Conservation (phyloP, 805 yeast species). For the Ascoidea asiatica region DNA sequence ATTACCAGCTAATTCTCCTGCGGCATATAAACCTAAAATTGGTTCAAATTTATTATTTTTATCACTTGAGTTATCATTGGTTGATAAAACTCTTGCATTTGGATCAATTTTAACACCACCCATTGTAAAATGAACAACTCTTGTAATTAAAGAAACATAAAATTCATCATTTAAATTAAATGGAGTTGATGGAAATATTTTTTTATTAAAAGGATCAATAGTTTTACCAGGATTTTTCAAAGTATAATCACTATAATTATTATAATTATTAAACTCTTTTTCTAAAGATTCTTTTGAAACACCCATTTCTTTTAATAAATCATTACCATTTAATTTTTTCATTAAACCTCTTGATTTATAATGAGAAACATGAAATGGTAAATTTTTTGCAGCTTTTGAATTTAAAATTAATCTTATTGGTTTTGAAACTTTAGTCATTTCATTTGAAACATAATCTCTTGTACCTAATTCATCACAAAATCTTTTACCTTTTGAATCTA, state of each 20-base stretch:
- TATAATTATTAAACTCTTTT: constrained; percentile 25
- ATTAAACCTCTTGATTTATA: constrained; percentile 42
- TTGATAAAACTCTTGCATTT: constrained; percentile 24
- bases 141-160: constrained; percentile 39
- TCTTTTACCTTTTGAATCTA: constrained; percentile 37
- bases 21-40: constrained; percentile 34
- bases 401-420: constrained; percentile 40
- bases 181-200: constrained; percentile 35
- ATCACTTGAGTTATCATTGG: constrained; percentile 10
- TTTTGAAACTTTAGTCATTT: constrained; percentile 29
- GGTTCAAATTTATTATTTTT: constrained; percentile 16
- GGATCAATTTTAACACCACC: constrained; percentile 49
- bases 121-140: constrained; percentile 55
- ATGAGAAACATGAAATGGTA: constrained; percentile 40
- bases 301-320: constrained; percentile 29
- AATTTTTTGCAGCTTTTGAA: constrained; percentile 27
- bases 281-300: constrained; percentile 18
- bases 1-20: constrained; percentile 49
- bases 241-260: constrained; percentile 19
- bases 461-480: constrained; percentile 50
- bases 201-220: constrained; percentile 28
- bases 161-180: constrained; percentile 22
- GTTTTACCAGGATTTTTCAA: constrained; percentile 18
- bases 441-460: constrained; percentile 46
- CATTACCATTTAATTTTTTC: constrained; percentile 29